These are phyloP conservation scores for Lizanozyma gosingica DNA, from an alignment of 1,139 yeast genomes.

Conservation along the genomic window DNA sequence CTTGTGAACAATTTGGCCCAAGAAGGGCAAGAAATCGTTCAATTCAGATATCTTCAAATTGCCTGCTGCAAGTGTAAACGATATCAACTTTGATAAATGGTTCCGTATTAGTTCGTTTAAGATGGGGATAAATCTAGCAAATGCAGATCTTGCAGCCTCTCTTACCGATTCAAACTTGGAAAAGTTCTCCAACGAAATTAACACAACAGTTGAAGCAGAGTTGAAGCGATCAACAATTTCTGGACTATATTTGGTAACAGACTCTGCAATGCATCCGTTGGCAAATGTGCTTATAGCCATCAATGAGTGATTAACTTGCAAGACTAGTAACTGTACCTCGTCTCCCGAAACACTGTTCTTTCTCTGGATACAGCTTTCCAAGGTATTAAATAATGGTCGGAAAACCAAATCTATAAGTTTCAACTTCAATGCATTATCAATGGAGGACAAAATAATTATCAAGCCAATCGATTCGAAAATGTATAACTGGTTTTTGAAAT, in stretches of 20 bases:
- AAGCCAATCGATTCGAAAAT: conserved; percentile 77
- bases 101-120: conserved; percentile 38
- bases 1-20: conserved; percentile 81
- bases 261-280: conserved; percentile 61
- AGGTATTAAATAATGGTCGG: conserved; percentile 67
- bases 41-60: conserved; percentile 58
- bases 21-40: conserved; percentile 72
- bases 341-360: conserved; percentile 16
- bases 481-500: conserved; percentile 71
- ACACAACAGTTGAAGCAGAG: conserved; percentile 72
- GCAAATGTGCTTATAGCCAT: conserved; percentile 88
- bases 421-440: conserved; percentile 28
- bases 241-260: conserved; percentile 18
- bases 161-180: conserved; percentile 62
- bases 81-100: conserved; percentile 65
- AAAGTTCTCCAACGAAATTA: conserved; percentile 74
- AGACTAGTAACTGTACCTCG: conserved; percentile 34
- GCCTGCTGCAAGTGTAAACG: conserved; percentile 61
- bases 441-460: conserved; percentile 43
- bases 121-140: conserved; percentile 78
- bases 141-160: conserved; percentile 79
- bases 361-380: conserved; percentile 50
- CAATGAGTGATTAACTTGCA: conserved; percentile 79
- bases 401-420: conserved; percentile 54
- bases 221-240: conserved; percentile 46